Conservation (phyloP, 345 rosid species). For the Aethionema arabicum region DNA sequence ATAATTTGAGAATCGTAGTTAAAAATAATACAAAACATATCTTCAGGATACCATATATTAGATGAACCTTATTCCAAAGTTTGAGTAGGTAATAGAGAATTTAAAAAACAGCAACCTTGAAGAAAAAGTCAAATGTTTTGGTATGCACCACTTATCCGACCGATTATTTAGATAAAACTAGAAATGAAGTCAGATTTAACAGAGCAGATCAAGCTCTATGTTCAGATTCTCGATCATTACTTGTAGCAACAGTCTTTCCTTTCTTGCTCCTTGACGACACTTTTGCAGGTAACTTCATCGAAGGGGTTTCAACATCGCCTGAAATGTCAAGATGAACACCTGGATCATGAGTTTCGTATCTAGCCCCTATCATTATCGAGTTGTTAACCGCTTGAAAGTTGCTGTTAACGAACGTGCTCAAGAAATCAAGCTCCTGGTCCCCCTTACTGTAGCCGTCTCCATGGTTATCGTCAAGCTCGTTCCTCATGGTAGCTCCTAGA, state of each 20-base stretch:
- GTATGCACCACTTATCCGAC: constrained; percentile 27
- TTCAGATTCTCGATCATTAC: constrained; percentile 25
- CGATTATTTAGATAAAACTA: constrained; percentile 31
- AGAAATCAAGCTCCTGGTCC: constrained; percentile 41
- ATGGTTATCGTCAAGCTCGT: constrained; percentile 53
- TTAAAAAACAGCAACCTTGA: constrained; percentile 8
- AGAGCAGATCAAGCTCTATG: constrained; percentile 27
- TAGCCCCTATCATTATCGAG: constrained; percentile 72
- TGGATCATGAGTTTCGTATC: constrained; percentile 73
- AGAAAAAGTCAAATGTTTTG: constrained; percentile 31
- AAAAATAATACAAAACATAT: no score
- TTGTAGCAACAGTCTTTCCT: constrained; percentile 15
- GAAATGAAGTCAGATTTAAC: not conserved
- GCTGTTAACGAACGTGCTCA: constrained; percentile 75
- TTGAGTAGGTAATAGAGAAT: no score
- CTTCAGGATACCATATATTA: no score
- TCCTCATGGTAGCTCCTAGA: constrained; percentile 69
- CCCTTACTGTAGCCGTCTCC: constrained; percentile 13
- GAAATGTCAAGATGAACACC: constrained; percentile 82
- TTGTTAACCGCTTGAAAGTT: constrained; percentile 90
- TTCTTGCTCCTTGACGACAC: constrained; percentile 20
- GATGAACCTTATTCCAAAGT: no score
- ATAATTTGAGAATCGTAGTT: no score
- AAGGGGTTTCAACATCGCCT: constrained; percentile 39
- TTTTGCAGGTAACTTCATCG: constrained; percentile 19